A percentile compares a stretch with the other conserved stretches of the same genome.
phyloP scores from a whole-genome alignment of 352 stramenopile genomes.

The Phytophthora cactorum region DNA sequence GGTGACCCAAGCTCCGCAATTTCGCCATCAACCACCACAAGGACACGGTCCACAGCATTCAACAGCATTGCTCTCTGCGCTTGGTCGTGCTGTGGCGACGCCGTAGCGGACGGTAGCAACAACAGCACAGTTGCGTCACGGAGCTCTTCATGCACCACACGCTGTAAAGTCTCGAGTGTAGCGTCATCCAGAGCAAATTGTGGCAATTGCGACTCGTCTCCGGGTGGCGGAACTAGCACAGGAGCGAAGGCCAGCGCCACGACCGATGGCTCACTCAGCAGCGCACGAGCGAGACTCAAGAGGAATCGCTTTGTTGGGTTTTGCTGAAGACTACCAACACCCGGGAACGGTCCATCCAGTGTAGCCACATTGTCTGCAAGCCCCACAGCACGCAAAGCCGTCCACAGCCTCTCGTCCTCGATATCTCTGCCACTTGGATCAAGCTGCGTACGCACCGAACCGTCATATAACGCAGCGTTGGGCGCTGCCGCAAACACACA shows the following conservation, averaged over 20 bases:
- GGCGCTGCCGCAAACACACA: slow-evolving; percentile 96
- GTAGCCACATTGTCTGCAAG: slow-evolving; percentile 70
- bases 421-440: slow-evolving; percentile 83
- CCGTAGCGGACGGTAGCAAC: slow-evolving; percentile 93
- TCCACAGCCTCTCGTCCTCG: slow-evolving; percentile 44
- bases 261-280: slow-evolving; percentile 89
- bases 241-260: slow-evolving; percentile 77
- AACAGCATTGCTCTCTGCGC: slow-evolving; percentile 55
- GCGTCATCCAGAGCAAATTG: slow-evolving; percentile 61
- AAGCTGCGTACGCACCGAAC: slow-evolving; percentile 92
- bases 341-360: slow-evolving; percentile 62
- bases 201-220: slow-evolving; percentile 21
- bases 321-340: slow-evolving; percentile 88
- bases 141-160: slow-evolving; percentile 90
- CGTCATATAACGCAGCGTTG: slow-evolving; percentile 88
- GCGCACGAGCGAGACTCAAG: slow-evolving; percentile 95
- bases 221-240: slow-evolving; percentile 28
- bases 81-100: slow-evolving; percentile 33
- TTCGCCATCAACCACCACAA: slow-evolving; percentile 94
- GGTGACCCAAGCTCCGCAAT: slow-evolving; percentile 90
- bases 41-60: slow-evolving; percentile 96
- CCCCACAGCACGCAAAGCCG: slow-evolving; percentile 54
- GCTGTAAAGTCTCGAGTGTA: slow-evolving; percentile 69
- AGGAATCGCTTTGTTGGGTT: slow-evolving; percentile 95
- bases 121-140: slow-evolving; percentile 94